Percentiles rank a stretch among this genome's conserved stretches.
Conservation (phyloP, 176 grass and related monocot genomes). For the Raddia distichophylla region DNA sequence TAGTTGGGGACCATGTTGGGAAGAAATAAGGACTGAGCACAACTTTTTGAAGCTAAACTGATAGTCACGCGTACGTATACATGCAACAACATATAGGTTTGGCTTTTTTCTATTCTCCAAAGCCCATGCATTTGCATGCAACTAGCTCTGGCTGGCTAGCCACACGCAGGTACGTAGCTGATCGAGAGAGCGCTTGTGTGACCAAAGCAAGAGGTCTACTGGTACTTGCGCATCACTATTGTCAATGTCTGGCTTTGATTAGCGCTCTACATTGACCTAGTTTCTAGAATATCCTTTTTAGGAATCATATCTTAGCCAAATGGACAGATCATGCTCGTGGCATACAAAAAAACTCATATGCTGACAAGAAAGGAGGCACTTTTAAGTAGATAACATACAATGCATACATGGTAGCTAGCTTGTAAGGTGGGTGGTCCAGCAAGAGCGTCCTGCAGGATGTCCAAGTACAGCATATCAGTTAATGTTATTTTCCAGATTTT, state of each 20-base stretch:
- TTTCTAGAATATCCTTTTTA: constrained; percentile 52
- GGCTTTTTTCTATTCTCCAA: not conserved
- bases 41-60: too few species aligned
- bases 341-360: not conserved
- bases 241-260: not conserved
- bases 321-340: not conserved
- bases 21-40: too few species aligned
- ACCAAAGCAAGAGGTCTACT: constrained; percentile 18
- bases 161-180: too few species aligned
- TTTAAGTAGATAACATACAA: constrained; percentile 44
- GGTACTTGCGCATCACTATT: constrained; percentile 35
- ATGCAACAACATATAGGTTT: too few species aligned
- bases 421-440: constrained; percentile 7
- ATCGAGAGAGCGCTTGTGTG: not conserved
- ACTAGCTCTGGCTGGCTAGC: not conserved
- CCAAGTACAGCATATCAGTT: not conserved
- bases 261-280: constrained; percentile 38
- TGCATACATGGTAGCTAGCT: not conserved
- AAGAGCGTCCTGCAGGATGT: not conserved
- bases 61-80: too few species aligned
- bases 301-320: constrained; percentile 53
- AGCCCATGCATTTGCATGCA: not conserved
- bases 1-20: too few species aligned
- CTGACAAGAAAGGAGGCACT: constrained; percentile 40
- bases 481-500: not conserved